Conservation (phyloP, 768 basidiomycete species). For the Trametes gibbosa region DNA sequence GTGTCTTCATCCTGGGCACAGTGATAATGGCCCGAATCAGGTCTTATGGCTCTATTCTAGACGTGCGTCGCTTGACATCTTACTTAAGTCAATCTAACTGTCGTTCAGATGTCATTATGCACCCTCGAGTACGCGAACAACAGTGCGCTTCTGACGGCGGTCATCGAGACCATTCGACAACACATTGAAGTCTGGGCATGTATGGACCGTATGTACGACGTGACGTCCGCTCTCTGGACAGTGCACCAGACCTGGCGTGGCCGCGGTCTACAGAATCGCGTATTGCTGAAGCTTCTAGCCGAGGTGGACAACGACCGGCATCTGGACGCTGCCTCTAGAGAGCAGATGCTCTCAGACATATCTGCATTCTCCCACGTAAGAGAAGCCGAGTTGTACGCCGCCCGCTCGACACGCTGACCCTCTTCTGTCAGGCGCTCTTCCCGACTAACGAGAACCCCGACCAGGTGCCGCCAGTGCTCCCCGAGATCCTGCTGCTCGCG, state of each 20-base stretch:
- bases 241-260: conserved; percentile 64
- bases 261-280: conserved; percentile 62
- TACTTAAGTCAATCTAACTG: neutral
- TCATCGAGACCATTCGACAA: conserved; percentile 71
- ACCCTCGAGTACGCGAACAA: conserved; percentile 53
- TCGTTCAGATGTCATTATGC: conserved; percentile 31
- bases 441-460: conserved; percentile 36
- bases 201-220: conserved; percentile 58
- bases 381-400: neutral
- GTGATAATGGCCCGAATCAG: conserved; percentile 60
- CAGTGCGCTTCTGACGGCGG: conserved; percentile 51
- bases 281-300: conserved; percentile 58
- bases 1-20: conserved; percentile 53
- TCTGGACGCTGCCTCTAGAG: conserved; percentile 52
- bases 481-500: conserved; percentile 68
- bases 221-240: conserved; percentile 57
- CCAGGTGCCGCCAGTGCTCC: conserved; percentile 39
- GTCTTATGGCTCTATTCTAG: conserved; percentile 67
- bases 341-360: conserved; percentile 60
- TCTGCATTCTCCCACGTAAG: conserved; percentile 60
- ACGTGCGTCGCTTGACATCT: conserved; percentile 42
- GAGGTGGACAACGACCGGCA: conserved; percentile 62
- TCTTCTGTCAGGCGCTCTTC: conserved; percentile 36
- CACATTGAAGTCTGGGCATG: conserved; percentile 75
- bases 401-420: neutral